Percentiles rank a stretch among this genome's conserved stretches.
Evolutionary conservation across 2,329 filamentous ascomycete species (phyloP).

Genomic region (Phoma sp.): DNA sequence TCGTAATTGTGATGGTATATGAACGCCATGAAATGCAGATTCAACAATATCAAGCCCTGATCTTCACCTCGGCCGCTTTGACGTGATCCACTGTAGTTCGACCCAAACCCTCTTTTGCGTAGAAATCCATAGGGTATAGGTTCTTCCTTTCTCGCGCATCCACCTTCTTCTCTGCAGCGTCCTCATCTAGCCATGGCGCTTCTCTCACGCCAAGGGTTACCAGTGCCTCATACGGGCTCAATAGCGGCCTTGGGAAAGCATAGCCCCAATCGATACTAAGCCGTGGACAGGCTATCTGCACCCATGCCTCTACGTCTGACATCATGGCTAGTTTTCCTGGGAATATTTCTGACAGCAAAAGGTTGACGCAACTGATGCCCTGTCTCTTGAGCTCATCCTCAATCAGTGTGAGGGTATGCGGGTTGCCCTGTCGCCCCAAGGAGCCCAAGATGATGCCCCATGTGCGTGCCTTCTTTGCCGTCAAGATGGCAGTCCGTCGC

Average conservation of each 20-base stretch:
- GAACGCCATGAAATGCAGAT: constrained; percentile 2
- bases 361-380: constrained; percentile 80
- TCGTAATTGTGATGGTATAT: background rate
- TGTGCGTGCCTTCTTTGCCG: constrained; percentile 77
- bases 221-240: constrained; percentile 95
- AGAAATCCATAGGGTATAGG: constrained; percentile 98
- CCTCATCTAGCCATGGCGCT: constrained; percentile 62
- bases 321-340: constrained; percentile 94
- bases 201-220: constrained; percentile 82
- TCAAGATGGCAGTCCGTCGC: constrained; percentile 75
- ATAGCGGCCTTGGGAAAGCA: constrained; percentile 83
- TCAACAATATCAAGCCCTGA: constrained; percentile 1
- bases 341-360: constrained; percentile 93
- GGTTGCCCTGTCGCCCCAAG: constrained; percentile 92
- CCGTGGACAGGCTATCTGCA: constrained; percentile 95
- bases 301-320: constrained; percentile 94
- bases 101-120: constrained; percentile 87
- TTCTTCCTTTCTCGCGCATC: constrained; percentile 57
- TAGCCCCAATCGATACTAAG: constrained; percentile 99
- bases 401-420: constrained; percentile 86
- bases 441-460: constrained; percentile 96
- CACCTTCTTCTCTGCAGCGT: constrained; percentile 26
- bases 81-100: constrained; percentile 64
- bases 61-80: constrained; percentile 25
- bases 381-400: constrained; percentile 74